Conservation (phyloP, 495 filamentous ascomycete genomes). For the Penicillium tannophilum region DNA sequence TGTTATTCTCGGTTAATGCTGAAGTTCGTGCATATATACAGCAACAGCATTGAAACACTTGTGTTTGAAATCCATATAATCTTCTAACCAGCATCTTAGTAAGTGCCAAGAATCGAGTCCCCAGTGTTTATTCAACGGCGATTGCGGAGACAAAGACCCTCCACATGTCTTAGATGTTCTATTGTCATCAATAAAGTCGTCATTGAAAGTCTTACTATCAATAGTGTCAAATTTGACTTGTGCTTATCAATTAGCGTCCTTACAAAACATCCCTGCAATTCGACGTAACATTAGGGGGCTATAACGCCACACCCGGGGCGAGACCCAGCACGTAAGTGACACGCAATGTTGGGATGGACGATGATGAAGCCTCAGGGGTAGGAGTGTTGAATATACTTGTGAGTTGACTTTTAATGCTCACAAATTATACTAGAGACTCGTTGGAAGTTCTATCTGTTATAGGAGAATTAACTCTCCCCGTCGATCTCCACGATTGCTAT, state of each 20-base stretch:
- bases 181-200: background rate
- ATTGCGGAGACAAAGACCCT: background rate
- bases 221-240: background rate
- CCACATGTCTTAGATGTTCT: background rate
- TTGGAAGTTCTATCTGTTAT: background rate
- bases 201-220: background rate
- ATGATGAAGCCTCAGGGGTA: background rate
- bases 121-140: background rate
- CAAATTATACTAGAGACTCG: background rate
- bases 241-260: background rate
- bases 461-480: background rate
- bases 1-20: too few relatives aligned
- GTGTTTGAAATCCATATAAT: too few relatives aligned
- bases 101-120: background rate
- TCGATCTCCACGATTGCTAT: background rate
- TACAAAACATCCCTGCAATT: background rate
- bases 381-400: too few relatives aligned
- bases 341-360: conserved; percentile 7
- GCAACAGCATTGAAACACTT: too few relatives aligned
- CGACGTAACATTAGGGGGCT: background rate
- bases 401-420: too few relatives aligned
- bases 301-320: conserved; percentile 19
- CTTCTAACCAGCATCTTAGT: too few relatives aligned
- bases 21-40: too few relatives aligned
- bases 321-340: conserved; percentile 9